Percentiles rank a stretch among this genome's conserved stretches.
Evolutionary conservation across 1,284 basidiomycete genomes (phyloP).

Genomic region (Apiotrichum gamsii): DNA sequence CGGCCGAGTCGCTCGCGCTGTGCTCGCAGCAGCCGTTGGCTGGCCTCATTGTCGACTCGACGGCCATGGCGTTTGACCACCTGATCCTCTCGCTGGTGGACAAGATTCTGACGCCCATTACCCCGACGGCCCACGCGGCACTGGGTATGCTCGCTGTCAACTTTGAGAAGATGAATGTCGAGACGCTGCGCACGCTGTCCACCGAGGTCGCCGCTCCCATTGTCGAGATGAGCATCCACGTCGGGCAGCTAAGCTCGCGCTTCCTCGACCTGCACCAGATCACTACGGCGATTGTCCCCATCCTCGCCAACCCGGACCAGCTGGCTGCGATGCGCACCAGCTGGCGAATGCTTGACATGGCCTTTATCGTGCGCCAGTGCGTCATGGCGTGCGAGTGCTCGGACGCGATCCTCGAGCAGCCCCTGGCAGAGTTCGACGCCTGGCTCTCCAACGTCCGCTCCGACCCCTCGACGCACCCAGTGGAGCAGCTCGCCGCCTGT

Average conservation of each 20-base stretch:
- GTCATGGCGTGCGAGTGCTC: conserved; percentile 26
- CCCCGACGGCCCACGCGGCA: conserved; percentile 12
- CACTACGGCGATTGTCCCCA: conserved; percentile 27
- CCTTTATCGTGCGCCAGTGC: conserved; percentile 29
- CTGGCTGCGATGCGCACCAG: conserved; percentile 26
- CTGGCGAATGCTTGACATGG: conserved; percentile 31
- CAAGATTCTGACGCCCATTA: conserved; percentile 21
- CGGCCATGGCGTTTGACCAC: conserved; percentile 16
- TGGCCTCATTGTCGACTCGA: conserved; percentile 13
- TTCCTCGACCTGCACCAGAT: conserved; percentile 36
- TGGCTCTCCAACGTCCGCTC: conserved; percentile 26
- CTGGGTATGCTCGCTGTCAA: conserved; percentile 25
- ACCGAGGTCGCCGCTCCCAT: conserved; percentile 25
- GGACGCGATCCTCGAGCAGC: conserved; percentile 19
- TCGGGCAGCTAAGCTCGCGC: conserved; percentile 33
- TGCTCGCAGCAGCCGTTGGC: conserved; percentile 18
- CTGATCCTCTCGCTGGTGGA: conserved; percentile 25
- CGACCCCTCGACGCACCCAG: conserved; percentile 5
- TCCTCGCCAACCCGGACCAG: conserved; percentile 27
- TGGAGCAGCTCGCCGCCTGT: conserved; percentile 13
- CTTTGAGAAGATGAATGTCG: conserved; percentile 31
- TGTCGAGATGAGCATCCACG: conserved; percentile 26
- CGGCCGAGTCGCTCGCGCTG: conserved; percentile 16
- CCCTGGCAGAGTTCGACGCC: conserved; percentile 21
- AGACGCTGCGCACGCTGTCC: conserved; percentile 17